phyloP scores from a whole-genome alignment of 352 stramenopile species.

The Pythium sukuiense region DNA sequence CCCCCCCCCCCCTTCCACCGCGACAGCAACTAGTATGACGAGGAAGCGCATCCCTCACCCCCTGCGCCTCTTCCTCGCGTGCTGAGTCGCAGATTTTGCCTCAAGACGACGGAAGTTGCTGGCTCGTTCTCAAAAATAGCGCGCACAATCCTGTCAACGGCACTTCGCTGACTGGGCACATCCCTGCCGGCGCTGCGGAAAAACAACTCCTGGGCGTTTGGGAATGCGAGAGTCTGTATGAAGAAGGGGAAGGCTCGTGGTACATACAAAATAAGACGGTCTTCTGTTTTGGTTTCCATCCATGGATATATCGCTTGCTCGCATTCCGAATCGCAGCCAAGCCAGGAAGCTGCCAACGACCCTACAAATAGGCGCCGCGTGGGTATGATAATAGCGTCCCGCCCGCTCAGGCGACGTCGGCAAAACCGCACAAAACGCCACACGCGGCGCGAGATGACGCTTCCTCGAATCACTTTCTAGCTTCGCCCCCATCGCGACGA shows the following conservation, averaged over 20 bases:
- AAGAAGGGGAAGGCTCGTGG: constrained; percentile 2
- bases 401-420: not conserved
- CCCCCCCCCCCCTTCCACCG: not conserved
- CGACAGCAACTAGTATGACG: constrained; percentile 1
- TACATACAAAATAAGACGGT: constrained; percentile 12
- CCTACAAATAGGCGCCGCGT: constrained; percentile 28
- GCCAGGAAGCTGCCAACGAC: constrained; percentile 10
- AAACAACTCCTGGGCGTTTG: constrained; percentile 17
- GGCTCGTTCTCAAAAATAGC: constrained; percentile 28
- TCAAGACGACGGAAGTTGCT: constrained; percentile 17
- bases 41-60: not conserved
- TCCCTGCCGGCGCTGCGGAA: not conserved
- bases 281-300: constrained; percentile 7
- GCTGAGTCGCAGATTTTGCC: constrained; percentile 26
- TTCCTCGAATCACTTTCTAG: constrained; percentile 11
- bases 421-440: constrained; percentile 28
- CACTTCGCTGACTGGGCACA: not conserved
- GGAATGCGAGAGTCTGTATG: not conserved
- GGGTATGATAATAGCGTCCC: constrained; percentile 5
- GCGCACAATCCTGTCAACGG: constrained; percentile 15
- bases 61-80: constrained; percentile 2
- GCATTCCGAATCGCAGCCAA: constrained; percentile 30
- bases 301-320: constrained; percentile 14
- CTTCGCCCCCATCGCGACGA: constrained; percentile 12
- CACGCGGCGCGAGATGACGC: not conserved